Conservation (phyloP, 805 yeast species). For the Candida schatavii region DNA sequence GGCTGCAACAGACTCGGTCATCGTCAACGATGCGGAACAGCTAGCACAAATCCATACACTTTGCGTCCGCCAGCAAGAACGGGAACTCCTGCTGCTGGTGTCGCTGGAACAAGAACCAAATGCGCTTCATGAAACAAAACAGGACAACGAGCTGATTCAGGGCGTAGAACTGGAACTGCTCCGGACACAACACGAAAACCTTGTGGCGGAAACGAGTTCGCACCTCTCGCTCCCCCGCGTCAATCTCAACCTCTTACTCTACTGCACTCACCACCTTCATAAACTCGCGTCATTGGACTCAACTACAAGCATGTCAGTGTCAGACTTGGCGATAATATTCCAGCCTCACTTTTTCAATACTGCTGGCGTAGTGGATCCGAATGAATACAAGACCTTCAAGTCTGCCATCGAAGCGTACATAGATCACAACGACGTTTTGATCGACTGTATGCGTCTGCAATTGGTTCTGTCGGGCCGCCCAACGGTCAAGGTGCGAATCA, state of each 20-base stretch:
- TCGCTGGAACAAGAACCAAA: too few relatives aligned
- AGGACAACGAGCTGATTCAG: not conserved
- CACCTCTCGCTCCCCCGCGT: not conserved
- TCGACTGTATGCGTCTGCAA: not conserved
- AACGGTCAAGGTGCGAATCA: conserved; percentile 1
- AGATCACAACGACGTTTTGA: not conserved
- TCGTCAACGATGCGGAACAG: not conserved
- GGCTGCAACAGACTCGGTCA: not conserved
- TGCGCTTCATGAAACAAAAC: not conserved
- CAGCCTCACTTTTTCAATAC: conserved; percentile 27
- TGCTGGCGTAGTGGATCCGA: conserved; percentile 10
- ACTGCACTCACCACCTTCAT: conserved; percentile 14
- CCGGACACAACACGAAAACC: too few relatives aligned
- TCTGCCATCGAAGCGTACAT: conserved; percentile 1
- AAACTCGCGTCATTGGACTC: conserved; percentile 15
- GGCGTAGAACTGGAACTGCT: not conserved
- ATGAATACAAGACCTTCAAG: not conserved
- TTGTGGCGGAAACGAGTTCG: not conserved
- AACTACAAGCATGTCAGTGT: conserved; percentile 26
- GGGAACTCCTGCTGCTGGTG: too few relatives aligned
- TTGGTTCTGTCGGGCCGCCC: not conserved
- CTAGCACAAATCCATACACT: not conserved
- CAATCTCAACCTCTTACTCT: conserved; percentile 15
- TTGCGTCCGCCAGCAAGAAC: not conserved
- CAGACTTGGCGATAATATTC: conserved; percentile 28